phyloP scores from a whole-genome alignment of 2,329 filamentous ascomycete genomes.

The Diaporthe humulicola region DNA sequence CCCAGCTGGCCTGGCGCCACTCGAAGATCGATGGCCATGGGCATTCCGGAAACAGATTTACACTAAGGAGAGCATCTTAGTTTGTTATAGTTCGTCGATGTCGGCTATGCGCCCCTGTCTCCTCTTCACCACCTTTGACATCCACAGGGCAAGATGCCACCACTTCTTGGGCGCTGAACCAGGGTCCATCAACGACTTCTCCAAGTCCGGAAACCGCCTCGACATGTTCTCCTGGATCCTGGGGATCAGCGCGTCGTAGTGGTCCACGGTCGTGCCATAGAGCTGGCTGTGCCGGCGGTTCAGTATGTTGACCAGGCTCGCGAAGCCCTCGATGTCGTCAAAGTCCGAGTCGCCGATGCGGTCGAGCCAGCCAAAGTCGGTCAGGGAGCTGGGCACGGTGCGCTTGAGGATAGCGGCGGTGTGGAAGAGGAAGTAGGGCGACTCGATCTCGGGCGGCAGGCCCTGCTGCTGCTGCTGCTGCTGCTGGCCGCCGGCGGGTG shows the following conservation, averaged over 20 bases:
- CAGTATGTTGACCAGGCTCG: constrained; percentile 34
- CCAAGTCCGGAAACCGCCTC: constrained; percentile 34
- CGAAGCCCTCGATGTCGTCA: constrained; percentile 37
- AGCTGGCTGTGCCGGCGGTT: constrained; percentile 34
- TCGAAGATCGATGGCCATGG: background rate
- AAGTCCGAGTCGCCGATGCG: constrained; percentile 34
- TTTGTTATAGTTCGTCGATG: background rate
- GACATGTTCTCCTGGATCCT: constrained; percentile 37
- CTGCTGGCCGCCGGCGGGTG: background rate
- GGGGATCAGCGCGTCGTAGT: constrained; percentile 36
- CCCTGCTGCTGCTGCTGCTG: background rate
- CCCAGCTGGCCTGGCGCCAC: background rate
- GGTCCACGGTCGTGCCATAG: constrained; percentile 32
- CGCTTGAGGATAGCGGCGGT: constrained; percentile 30
- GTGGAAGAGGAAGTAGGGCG: constrained; percentile 33
- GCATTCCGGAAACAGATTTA: background rate
- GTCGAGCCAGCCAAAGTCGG: constrained; percentile 34
- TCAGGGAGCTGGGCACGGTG: constrained; percentile 27
- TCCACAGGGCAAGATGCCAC: constrained; percentile 36
- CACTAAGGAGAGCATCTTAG: background rate
- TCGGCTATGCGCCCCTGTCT: constrained; percentile 21
- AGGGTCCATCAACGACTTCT: constrained; percentile 29
- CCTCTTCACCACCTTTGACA: constrained; percentile 36
- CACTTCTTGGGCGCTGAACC: constrained; percentile 25
- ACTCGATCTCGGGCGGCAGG: constrained; percentile 21